Conservation (phyloP, 257 asterid species). For the Ocimum tenuiflorum region DNA sequence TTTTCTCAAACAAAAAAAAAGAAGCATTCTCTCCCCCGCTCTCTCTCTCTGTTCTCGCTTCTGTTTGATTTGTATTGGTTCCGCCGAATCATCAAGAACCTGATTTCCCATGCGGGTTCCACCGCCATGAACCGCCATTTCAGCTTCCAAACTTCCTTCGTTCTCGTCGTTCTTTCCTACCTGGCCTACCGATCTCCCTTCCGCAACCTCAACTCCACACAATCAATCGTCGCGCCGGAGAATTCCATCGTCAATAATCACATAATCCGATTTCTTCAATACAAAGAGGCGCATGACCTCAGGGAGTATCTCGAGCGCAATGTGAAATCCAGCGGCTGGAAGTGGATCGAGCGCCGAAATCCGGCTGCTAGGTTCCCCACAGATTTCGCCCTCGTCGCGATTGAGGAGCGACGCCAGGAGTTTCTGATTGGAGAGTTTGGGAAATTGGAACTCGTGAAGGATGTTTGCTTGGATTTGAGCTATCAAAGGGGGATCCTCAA, state of each 20-base stretch:
- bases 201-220: slow-evolving; percentile 6
- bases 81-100: slow-evolving; percentile 1
- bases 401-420: slow-evolving; percentile 48
- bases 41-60: no score
- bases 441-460: slow-evolving; percentile 75
- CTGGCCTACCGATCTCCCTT: slow-evolving; percentile 15
- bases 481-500: slow-evolving; percentile 60
- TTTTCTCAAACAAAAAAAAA: no score
- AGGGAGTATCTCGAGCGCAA: slow-evolving; percentile 53
- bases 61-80: neutral
- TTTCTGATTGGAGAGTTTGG: slow-evolving; percentile 51
- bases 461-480: slow-evolving; percentile 75
- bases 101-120: slow-evolving; percentile 29
- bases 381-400: slow-evolving; percentile 76
- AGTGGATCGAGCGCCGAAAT: slow-evolving; percentile 81
- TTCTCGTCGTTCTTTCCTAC: slow-evolving; percentile 24
- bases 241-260: slow-evolving; percentile 35
- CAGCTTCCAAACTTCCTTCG: slow-evolving; percentile 22
- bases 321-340: slow-evolving; percentile 68
- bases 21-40: no score
- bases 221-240: slow-evolving; percentile 9
- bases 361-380: slow-evolving; percentile 79
- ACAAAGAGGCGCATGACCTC: slow-evolving; percentile 48
- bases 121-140: slow-evolving; percentile 36
- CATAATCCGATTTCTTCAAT: slow-evolving; percentile 61